Evolutionary conservation across 2,329 filamentous ascomycete species (phyloP), one percentile per base, ranked within the genome.

Genomic region (Shiraia bambusicola): DNA sequence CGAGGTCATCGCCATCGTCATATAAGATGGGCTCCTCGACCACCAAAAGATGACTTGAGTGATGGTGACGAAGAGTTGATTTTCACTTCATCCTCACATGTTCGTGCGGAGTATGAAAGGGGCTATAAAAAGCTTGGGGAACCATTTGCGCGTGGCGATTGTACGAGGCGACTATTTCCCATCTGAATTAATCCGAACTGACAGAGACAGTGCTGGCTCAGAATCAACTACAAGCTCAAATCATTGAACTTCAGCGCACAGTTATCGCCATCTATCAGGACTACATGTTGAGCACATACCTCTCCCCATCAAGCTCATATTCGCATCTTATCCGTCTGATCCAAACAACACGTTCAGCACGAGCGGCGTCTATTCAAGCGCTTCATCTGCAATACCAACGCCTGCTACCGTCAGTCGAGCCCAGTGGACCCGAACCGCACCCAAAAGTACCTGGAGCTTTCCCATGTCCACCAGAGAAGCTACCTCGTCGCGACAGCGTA

Each of bases 51-150:
- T 27, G 52, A 56, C 11, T 49, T 50, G 10, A 50, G 37, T 34
- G 59, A 65, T 14, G 58, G 54, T 39, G 63, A 63, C 22, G 63
- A 59, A 34, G 58, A 66, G 25, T 43, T 59, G 5, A 54, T 67
- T 12, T 49, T 43, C 28, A 59, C 37, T 15, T 54, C 59, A 13
- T 54, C 57, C 1, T 29, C 46, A 11, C 52, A 61, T 19, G 53
- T 66, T 1, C 45, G 54, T 24, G 46, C 55, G 1, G 62, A 64
- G 28, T 67, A 61, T 16, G 55, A 65, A 25, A 57, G 52, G 10
- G 61, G 63, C 19, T 63, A 58, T 32, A 44, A 48, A n/a, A 53
- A 50, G 34, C 32, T 66, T 2, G 61, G 63, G 10, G 56, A 65
- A 34, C 44, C 45, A n/a, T 67, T 54, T 34, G 63, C 64, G 4